These are phyloP conservation scores for Phytomonas serpens DNA, from an alignment of 208 protist genomes.

Conservation along the genomic window DNA sequence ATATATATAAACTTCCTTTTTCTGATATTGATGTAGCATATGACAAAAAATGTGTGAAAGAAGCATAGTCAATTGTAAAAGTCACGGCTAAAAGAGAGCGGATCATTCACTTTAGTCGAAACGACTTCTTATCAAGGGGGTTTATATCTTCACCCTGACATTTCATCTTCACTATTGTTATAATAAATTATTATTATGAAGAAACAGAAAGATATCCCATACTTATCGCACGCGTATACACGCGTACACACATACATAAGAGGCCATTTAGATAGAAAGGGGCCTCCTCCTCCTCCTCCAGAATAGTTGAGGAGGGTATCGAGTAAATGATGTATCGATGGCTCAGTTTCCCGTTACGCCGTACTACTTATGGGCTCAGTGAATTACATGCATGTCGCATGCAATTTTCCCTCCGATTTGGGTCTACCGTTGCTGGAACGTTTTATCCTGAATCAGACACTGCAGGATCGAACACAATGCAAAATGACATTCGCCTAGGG, in stretches of 20 bases:
- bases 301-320: neutral
- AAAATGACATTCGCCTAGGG: conserved; percentile 65
- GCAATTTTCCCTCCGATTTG: conserved; percentile 22
- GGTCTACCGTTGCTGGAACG: conserved; percentile 67
- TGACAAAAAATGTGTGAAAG: neutral
- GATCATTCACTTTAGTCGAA: neutral
- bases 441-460: conserved; percentile 75
- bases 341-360: neutral
- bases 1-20: conserved; percentile 6
- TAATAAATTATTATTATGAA: neutral
- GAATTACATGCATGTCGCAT: neutral
- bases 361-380: neutral
- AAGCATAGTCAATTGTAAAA: conserved; percentile 3
- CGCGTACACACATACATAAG: neutral
- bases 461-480: conserved; percentile 47
- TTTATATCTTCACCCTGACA: neutral
- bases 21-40: conserved; percentile 2
- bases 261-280: neutral
- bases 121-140: neutral
- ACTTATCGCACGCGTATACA: neutral
- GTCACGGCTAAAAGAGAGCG: neutral
- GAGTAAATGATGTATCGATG: conserved; percentile 11
- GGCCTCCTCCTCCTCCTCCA: neutral
- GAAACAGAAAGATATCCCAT: neutral
- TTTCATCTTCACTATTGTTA: neutral